Conservation (phyloP, 2,329 filamentous ascomycete species). For the Verticillium longisporum region DNA sequence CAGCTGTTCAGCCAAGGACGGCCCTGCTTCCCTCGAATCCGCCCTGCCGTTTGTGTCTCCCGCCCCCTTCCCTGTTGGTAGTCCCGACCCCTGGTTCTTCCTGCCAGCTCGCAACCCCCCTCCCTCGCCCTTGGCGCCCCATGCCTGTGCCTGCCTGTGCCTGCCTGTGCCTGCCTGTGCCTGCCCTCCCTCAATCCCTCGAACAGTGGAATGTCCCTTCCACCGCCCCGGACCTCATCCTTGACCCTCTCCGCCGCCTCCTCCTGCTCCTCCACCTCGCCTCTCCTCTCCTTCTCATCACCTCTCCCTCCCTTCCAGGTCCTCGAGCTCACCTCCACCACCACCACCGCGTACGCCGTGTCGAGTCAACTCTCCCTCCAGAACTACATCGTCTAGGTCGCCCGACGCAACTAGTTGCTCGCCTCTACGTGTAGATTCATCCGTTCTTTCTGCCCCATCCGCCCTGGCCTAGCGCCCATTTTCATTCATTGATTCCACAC, state of each 20-base stretch:
- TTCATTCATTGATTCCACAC: constrained; percentile 8
- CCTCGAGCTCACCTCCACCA: background rate
- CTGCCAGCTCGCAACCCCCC: background rate
- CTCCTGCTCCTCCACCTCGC: background rate
- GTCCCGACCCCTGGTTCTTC: background rate
- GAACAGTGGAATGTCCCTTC: background rate
- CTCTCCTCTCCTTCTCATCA: constrained; percentile 3
- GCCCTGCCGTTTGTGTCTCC: background rate
- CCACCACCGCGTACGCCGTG: background rate
- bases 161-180: background rate
- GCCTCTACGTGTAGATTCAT: constrained; percentile 10
- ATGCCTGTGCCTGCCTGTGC: no score
- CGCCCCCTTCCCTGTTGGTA: background rate
- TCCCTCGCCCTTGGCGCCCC: background rate
- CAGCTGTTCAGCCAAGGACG: background rate
- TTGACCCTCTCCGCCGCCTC: background rate
- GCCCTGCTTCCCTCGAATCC: background rate
- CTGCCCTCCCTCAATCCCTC: background rate
- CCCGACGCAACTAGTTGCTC: background rate
- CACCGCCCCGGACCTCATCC: background rate
- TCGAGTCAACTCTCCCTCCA: background rate
- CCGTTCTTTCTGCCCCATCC: constrained; percentile 10
- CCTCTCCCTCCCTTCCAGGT: background rate
- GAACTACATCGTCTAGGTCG: background rate
- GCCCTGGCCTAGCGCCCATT: constrained; percentile 8